phyloP scores from a whole-genome alignment of 305 asterid species.

The Nicotiana rustica region DNA sequence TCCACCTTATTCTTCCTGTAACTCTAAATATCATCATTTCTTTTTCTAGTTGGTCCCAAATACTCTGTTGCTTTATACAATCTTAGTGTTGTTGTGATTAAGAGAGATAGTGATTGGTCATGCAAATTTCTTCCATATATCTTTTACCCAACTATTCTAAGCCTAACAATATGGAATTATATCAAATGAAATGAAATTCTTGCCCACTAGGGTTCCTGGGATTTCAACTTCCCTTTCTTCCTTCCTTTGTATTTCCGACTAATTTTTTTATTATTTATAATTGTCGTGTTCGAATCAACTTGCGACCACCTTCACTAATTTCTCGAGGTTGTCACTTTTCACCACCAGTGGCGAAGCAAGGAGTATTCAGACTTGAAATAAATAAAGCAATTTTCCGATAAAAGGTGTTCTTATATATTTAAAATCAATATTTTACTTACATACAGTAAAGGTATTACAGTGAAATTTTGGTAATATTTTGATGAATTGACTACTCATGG shows the following conservation, averaged over 20 bases:
- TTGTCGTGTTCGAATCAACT: too few relatives aligned
- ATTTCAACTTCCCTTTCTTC: not conserved
- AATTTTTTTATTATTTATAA: too few relatives aligned
- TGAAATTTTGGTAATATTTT: too few relatives aligned
- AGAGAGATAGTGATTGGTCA: slow-evolving; percentile 69
- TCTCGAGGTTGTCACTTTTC: too few relatives aligned
- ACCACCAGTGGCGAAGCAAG: too few relatives aligned
- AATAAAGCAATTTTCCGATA: too few relatives aligned
- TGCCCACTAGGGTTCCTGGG: slow-evolving; percentile 36
- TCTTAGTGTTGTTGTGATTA: slow-evolving; percentile 34
- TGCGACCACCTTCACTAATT: too few relatives aligned
- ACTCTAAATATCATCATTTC: slow-evolving; percentile 56
- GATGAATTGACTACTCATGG: too few relatives aligned
- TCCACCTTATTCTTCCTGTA: slow-evolving; percentile 38
- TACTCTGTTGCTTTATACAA: slow-evolving; percentile 45
- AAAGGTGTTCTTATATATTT: too few relatives aligned
- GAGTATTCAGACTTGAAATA: too few relatives aligned
- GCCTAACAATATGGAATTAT: slow-evolving; percentile 50
- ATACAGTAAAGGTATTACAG: too few relatives aligned
- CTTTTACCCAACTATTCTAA: slow-evolving; percentile 39
- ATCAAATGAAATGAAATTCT: slow-evolving; percentile 26
- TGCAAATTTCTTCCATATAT: slow-evolving; percentile 55
- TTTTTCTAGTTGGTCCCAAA: slow-evolving; percentile 48
- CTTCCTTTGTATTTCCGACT: not conserved
- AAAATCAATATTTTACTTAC: too few relatives aligned